phyloP scores from a whole-genome alignment of 257 asterid genomes.

The Eustoma russellianum region DNA sequence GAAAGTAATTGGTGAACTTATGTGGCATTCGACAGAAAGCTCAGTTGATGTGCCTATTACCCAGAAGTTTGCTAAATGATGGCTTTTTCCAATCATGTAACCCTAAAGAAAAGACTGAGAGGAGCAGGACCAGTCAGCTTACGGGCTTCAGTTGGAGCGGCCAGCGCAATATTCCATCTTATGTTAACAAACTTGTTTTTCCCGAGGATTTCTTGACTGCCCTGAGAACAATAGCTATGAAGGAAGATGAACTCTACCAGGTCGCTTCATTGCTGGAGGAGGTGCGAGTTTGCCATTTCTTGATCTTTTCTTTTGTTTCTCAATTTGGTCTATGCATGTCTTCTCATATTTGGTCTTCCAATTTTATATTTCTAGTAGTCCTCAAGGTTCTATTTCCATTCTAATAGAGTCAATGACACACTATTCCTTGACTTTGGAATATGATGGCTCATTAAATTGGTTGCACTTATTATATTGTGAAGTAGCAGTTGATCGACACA shows the following conservation, averaged over 20 bases:
- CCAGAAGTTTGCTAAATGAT: conserved; percentile 47
- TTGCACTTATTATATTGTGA: too few relatives aligned
- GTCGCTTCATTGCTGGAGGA: conserved; percentile 74
- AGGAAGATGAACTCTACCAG: conserved; percentile 55
- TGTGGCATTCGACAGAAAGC: conserved; percentile 53
- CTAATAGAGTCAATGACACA: too few relatives aligned
- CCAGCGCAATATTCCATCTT: conserved; percentile 60
- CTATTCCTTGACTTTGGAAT: too few relatives aligned
- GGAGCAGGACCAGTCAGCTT: conserved; percentile 13
- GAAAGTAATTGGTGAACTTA: neutral
- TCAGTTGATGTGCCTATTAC: conserved; percentile 70
- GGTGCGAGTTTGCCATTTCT: conserved; percentile 25
- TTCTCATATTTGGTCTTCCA: too few relatives aligned
- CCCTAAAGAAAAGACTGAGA: conserved; percentile 22
- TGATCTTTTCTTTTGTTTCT: too few relatives aligned
- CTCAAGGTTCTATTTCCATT: too few relatives aligned
- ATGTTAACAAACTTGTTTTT: conserved; percentile 54
- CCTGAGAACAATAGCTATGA: conserved; percentile 79
- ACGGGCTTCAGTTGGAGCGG: conserved; percentile 72
- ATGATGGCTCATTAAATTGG: too few relatives aligned
- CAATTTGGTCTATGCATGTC: too few relatives aligned
- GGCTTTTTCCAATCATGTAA: conserved; percentile 60
- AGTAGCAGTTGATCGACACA: too few relatives aligned
- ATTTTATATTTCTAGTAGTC: too few relatives aligned
- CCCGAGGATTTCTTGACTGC: conserved; percentile 81